Evolutionary conservation across 192 early-diverging fungal genomes (phyloP), one percentile per base, ranked within the genome.

Genomic region (Coemansia biformis): DNA sequence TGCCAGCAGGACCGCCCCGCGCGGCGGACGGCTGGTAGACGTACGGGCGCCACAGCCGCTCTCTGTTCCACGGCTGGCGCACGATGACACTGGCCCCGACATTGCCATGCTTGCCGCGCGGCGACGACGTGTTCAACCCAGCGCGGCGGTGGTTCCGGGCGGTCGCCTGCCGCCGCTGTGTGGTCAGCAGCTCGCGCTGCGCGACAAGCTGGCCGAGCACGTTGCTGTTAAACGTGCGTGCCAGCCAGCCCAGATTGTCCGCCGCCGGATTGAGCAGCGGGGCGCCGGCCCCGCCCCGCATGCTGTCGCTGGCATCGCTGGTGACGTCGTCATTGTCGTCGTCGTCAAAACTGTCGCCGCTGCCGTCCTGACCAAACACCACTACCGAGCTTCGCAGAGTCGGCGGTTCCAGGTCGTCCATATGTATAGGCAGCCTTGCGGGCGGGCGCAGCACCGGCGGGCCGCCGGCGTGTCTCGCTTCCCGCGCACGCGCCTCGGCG

Each of bases 11-110:
- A 14, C 43, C 48, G 24, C 35, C 55, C 50, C 14, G 57, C 46
- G 0, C 23, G 3, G 6, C 34, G 9, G 59, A 55, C 31, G 50
- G 41, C 39, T 72, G 52, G 51, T 72, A 64, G 8, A 72, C 46
- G 28, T 60, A 57, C 1, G 68, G 68, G 1, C 40, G 45, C 68
- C 68, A 72, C n/a, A 19, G 16, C 2, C 30, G 41, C 14, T 36
- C 43, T 5, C 32, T 7, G 35, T 63, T 64, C 68, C 68, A 72
- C 32, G 51, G 46, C 48, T 64, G 68, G 13, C 57, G 60, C 38
- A 72, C 61, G 5, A 54, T 22, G 10, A 64, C 48, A 33, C 55
- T 59, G 47, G 43, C 3, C 4, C n/a, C 34, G 2, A 49, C 31
- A 18, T 21, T 18, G 15, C 36, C 19, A 22, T n/a, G 31, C n/a